phyloP scores from a whole-genome alignment of 768 basidiomycete genomes.

The Leccinum truebloodii region DNA sequence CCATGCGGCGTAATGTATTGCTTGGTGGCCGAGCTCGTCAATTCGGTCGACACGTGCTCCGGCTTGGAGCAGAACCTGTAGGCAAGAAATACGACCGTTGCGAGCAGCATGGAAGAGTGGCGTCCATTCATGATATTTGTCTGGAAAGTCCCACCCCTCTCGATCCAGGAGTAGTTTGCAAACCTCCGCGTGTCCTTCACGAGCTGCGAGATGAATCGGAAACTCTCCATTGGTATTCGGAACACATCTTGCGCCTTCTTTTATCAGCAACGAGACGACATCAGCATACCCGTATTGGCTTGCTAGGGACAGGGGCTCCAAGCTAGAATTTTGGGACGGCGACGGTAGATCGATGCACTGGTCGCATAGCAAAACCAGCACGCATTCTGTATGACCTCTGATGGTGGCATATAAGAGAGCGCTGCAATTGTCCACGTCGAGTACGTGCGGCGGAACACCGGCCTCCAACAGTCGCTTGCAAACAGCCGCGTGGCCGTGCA shows the following conservation, averaged over 20 bases:
- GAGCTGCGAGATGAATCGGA: slow-evolving; percentile 93
- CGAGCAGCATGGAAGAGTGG: slow-evolving; percentile 94
- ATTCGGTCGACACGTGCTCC: slow-evolving; percentile 71
- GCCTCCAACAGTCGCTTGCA: slow-evolving; percentile 76
- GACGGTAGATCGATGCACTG: slow-evolving; percentile 67
- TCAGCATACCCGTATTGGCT: slow-evolving; percentile 87
- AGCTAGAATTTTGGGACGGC: slow-evolving; percentile 57
- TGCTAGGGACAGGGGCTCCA: slow-evolving; percentile 87
- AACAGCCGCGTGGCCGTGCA: slow-evolving; percentile 82
- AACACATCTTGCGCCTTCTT: slow-evolving; percentile 72
- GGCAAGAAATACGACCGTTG: slow-evolving; percentile 74
- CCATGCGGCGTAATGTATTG: slow-evolving; percentile 96
- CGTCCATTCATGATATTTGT: slow-evolving; percentile 99
- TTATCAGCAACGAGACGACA: slow-evolving; percentile 75
- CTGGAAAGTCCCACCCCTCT: slow-evolving; percentile 81
- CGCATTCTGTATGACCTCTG: slow-evolving; percentile 80
- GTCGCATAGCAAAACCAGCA: slow-evolving; percentile 76
- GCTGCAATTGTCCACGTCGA: slow-evolving; percentile 92
- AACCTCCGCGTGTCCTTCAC: slow-evolving; percentile 86
- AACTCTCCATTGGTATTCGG: slow-evolving; percentile 96
- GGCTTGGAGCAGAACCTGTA: slow-evolving; percentile 76
- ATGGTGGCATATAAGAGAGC: slow-evolving; percentile 94
- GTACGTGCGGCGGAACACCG: slow-evolving; percentile 60
- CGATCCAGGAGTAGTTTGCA: slow-evolving; percentile 73
- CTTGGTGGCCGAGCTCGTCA: slow-evolving; percentile 84